Percentiles rank a stretch among this genome's conserved stretches.
Conservation (phyloP, 257 asterid genomes). For the Striga asiatica region DNA sequence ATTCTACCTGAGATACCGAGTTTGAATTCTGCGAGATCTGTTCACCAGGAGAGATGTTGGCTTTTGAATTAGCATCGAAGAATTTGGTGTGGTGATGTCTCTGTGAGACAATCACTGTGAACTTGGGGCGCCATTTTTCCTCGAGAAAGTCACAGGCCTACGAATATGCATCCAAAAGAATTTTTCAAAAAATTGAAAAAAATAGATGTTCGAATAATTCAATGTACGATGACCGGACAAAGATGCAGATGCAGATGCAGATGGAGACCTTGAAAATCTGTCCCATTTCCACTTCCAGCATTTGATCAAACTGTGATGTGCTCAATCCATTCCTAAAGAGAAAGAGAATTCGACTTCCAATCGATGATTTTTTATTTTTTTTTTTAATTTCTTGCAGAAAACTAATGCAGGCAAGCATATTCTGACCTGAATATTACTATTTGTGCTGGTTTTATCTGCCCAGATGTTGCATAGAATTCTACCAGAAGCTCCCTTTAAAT, state of each 20-base stretch:
- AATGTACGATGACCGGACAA: background rate
- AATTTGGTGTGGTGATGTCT: conserved; percentile 44
- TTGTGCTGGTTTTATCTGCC: conserved; percentile 31
- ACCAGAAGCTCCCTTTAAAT: conserved; percentile 35
- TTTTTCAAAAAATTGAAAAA: background rate
- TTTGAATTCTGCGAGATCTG: background rate
- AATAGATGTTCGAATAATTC: background rate
- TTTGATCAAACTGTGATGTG: conserved; percentile 24
- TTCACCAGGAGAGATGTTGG: conserved; percentile 33
- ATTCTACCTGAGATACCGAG: background rate
- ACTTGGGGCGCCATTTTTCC: conserved; percentile 40
- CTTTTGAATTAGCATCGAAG: conserved; percentile 20
- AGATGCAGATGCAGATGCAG: background rate
- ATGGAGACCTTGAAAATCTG: conserved; percentile 33
- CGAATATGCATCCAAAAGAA: background rate
- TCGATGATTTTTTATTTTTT: background rate
- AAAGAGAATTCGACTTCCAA: background rate
- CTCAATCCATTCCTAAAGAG: conserved; percentile 25
- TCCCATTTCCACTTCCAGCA: conserved; percentile 28
- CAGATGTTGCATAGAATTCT: conserved; percentile 34
- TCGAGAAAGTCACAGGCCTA: conserved; percentile 41
- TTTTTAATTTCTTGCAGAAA: background rate
- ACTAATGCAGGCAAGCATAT: background rate
- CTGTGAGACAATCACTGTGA: conserved; percentile 32
- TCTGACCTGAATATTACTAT: conserved; percentile 40